Base-by-base conservation (phyloP, 2,329 filamentous ascomycete species). In the Scedosporium minutisporum region DNA sequence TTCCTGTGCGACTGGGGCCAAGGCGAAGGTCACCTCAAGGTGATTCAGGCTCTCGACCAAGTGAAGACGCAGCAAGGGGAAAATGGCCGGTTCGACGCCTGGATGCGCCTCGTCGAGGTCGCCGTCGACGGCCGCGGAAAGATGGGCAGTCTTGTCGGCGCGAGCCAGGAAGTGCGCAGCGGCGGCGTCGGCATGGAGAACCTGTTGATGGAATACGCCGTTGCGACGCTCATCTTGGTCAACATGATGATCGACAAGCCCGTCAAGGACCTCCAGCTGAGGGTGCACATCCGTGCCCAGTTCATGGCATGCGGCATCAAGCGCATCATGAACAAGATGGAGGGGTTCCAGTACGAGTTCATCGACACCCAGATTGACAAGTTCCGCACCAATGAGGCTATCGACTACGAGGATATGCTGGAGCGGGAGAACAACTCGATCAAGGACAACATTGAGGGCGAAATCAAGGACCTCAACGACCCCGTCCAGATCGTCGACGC, bases 171-270 rank as follows among this genome's bases (percentile, higher is more conserved):
- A 77, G 88, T 96, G 64, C 89, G 95, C 68, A 96, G 90, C 70
- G 95, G 95, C 67, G 95, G 95, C 66, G 96, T 97, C 71, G 95
- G 95, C 73, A 96, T 97, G 88, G 95, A 99, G 82, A 97, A 97
- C 75, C 80, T 97, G 70, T 83, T 99, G 62, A 97, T 99, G 95
- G 95, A 99, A 82, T 99, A 99, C 72, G 93, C 93, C 46, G 91
- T 97, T 58, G 91, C 93, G 41, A 96, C 93, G 1, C 84, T 99
- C 70, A 92, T 97, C 72, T 82, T 99, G 71, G 86, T 97, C 80
- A 99, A 97, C 77, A 96, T 96, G 88, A 84, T 97, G 68, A 87
- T 99, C 65, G 95, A 97, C 75, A 91, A 92, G 3, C 89, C 93
- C 0, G 90, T 96, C 71, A 84, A 86, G 69, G 95, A 99, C 71